Evolutionary conservation across 2,329 filamentous ascomycete species (phyloP), one percentile per base, ranked within the genome.

Genomic region (Neurospora sp.): DNA sequence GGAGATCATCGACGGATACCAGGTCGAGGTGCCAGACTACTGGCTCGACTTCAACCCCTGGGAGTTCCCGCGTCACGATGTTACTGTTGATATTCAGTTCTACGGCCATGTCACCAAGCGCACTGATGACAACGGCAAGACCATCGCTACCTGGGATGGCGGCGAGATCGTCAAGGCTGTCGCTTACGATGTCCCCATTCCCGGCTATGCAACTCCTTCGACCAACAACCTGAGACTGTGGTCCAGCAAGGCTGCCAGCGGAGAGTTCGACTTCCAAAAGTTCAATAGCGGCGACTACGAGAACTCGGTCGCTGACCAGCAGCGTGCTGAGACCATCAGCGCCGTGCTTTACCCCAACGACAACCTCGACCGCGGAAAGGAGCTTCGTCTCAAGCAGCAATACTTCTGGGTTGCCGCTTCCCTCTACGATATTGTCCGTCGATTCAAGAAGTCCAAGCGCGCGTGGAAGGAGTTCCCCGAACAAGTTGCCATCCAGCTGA

Each of bases 341-440:
- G 95, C 95, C 39, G 96, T 99, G 15, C 83, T 99, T 66, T 99
- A 99, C 78, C 96, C 96, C 71, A 99, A 99, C 78, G 95, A 98
- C 81, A 98, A 97, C 81, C 87, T 99, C 66, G 95, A 98, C 74
- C 89, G 93, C 74, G 96, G 96, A 73, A 99, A 99, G 82, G 96
- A 99, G 84, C 89, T 99, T 73, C 93, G 96, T 69, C 82, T 99
- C 80, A 99, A 99, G 87, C 96, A 99, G 81, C 96, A 99, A 81
- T 99, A 99, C 86, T 99, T 99, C 84, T 99, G 96, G 96, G 97
- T 97, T 78, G 94, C 96, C 68, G 96, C 96, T 17, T 99, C 96
- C 17, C 86, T 99, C 4, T 93, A 93, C 78, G 96, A 99, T 77
- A 99, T 99, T 78, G 91, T 99, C 71, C 92, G 96, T 71, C 90